Conservation (phyloP, 2,329 filamentous ascomycete genomes). For the Hypoxylon sp. region DNA sequence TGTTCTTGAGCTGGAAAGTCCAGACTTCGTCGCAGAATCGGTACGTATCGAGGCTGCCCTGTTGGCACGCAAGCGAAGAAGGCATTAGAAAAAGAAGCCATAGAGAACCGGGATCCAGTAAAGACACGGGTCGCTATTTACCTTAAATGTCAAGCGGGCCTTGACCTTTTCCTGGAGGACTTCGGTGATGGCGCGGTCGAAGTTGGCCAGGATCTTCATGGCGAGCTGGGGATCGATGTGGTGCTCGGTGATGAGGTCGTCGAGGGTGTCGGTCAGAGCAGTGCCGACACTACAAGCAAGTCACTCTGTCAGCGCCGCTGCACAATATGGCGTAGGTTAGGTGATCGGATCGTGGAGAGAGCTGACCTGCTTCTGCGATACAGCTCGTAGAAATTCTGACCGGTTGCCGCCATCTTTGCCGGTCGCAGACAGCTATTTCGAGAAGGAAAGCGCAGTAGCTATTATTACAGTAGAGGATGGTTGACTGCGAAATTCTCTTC, state of each 20-base stretch:
- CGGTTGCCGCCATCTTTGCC: conserved; percentile 53
- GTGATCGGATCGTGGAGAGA: conserved; percentile 11
- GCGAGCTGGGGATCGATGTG: conserved; percentile 97
- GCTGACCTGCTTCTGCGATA: conserved; percentile 94
- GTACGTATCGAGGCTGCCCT: conserved; percentile 98
- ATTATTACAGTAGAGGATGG: conserved; percentile 1
- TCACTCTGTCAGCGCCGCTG: conserved; percentile 28
- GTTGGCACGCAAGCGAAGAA: conserved; percentile 12
- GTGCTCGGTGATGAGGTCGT: conserved; percentile 92
- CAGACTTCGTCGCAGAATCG: conserved; percentile 99
- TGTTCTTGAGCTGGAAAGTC: conserved; percentile 99
- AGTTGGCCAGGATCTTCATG: conserved; percentile 97
- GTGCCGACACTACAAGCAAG: conserved; percentile 78
- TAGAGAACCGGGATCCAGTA: neutral
- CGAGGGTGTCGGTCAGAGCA: conserved; percentile 93
- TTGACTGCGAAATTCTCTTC: neutral
- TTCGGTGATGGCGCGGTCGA: conserved; percentile 92
- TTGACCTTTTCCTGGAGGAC: conserved; percentile 93
- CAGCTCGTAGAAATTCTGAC: conserved; percentile 84
- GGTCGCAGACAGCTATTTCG: neutral
- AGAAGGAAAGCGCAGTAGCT: neutral
- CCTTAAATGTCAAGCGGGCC: conserved; percentile 92
- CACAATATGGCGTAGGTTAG: neutral
- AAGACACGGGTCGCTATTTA: conserved; percentile 50
- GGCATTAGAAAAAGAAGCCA: conserved; percentile 4